Evolutionary conservation across 306 rosid species (phyloP).

Genomic region (Trichosanthes truncata): DNA sequence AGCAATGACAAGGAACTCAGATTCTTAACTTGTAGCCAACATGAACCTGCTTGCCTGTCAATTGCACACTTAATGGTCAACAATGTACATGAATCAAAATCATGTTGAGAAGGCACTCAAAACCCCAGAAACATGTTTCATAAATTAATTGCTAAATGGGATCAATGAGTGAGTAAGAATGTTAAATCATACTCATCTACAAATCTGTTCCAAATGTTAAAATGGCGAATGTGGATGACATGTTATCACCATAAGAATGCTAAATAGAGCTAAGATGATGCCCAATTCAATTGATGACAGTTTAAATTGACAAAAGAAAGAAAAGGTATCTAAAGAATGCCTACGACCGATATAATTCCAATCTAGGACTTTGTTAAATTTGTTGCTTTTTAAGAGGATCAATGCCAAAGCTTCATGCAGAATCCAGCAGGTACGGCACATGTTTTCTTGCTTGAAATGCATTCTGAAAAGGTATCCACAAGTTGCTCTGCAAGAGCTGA

Average conservation of each 20-base stretch:
- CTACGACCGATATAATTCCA: neutral
- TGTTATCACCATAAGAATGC: neutral
- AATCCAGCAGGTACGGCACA: constrained; percentile 64
- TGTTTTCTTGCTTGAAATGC: constrained; percentile 58
- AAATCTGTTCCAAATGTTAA: neutral
- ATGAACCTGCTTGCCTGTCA: neutral
- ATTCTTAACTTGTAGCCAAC: neutral
- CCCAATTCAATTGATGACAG: neutral
- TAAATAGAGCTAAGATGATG: constrained; percentile 1
- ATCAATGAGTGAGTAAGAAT: constrained; percentile 4
- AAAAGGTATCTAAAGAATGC: constrained; percentile 1
- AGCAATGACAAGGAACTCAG: neutral
- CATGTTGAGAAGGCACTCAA: neutral
- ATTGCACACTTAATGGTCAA: neutral
- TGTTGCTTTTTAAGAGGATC: constrained; percentile 10
- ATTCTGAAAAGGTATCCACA: constrained; percentile 81
- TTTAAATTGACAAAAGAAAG: neutral
- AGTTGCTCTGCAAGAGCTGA: constrained; percentile 90
- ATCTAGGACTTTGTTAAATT: neutral
- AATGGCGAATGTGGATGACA: neutral
- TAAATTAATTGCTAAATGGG: neutral
- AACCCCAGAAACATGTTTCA: neutral
- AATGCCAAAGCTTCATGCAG: constrained; percentile 97
- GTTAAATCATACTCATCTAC: neutral
- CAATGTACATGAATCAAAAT: neutral